Evolutionary conservation across 164 flowering plant species (phyloP), one percentile per base, ranked within the genome.

Genomic region (Chimonanthus salicifolius): DNA sequence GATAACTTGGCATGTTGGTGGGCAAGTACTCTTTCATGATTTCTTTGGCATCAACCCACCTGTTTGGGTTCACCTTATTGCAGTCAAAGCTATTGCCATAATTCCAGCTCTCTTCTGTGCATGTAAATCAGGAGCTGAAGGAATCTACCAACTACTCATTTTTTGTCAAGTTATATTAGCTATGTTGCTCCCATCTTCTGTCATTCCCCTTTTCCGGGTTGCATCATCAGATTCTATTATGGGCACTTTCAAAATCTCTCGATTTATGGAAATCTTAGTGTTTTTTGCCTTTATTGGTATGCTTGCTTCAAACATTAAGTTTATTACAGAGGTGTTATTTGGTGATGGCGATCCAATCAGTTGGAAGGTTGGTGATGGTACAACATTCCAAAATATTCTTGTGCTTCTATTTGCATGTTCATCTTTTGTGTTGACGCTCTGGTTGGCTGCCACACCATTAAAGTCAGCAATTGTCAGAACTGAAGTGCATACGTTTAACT

Each of bases 201-300:
- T 92, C 71, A 85, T 96, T 71, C 98, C 98, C 8, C 94, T 96
- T 49, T 89, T 92, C 75, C 86, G 97, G n/a, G 84, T 96, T 64
- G 95, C 99, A 16, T 85, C 97, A 2, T 92, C 98, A 51, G 82
- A 88, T 74, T 67, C 83, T 47, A 81, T 94, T 49, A 96, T 96
- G 99, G 97, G 95, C 64, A 74, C 64, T 64, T 60, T 79, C 77
- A 96, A 86, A 75, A 80, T 88, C 68, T 86, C 99, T 74, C 91
- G 81, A 33, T 33, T 83, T 60, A 67, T 86, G 76, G 98, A 94
- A 84, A 92, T 88, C 76, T 80, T 90, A 20, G 85, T 86, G 13
- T 67, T 89, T 71, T 20, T 79, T 44, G 80, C 87, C 46, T 88
- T 90, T 72, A 73, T 88, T 76, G 94, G 95, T 67, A 86, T 94